A percentile compares a stretch with the other conserved stretches of the same genome.
Evolutionary conservation across 163 green algal species (phyloP).

Genomic region (Volvox carteri): DNA sequence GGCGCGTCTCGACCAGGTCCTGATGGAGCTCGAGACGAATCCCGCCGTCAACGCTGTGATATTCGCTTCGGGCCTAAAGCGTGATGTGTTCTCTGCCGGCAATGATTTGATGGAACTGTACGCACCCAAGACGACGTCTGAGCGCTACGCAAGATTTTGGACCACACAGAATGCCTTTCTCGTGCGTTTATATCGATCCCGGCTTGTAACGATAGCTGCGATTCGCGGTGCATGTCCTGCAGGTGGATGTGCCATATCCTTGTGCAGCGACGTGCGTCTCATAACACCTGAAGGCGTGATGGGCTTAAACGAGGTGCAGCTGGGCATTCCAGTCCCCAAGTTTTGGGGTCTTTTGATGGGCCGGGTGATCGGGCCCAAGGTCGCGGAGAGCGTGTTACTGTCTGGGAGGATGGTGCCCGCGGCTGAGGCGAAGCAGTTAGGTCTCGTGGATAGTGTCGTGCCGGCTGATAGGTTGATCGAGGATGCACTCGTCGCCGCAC

Average conservation of each 20-base stretch:
- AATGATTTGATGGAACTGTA: slow-evolving; percentile 89
- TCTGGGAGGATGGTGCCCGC: slow-evolving; percentile 63
- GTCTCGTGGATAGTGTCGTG: slow-evolving; percentile 75
- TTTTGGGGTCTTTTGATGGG: slow-evolving; percentile 82
- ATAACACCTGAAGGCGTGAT: slow-evolving; percentile 72
- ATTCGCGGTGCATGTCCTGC: slow-evolving; percentile 85
- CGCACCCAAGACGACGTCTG: slow-evolving; percentile 71
- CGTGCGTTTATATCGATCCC: slow-evolving; percentile 63
- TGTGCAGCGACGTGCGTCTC: slow-evolving; percentile 85
- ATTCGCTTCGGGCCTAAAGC: slow-evolving; percentile 72
- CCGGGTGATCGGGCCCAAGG: slow-evolving; percentile 61
- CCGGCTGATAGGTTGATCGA: slow-evolving; percentile 53
- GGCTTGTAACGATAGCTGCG: slow-evolving; percentile 78
- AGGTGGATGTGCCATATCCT: slow-evolving; percentile 81
- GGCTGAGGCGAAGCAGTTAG: slow-evolving; percentile 65
- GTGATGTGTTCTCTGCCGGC: slow-evolving; percentile 83
- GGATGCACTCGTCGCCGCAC: slow-evolving; percentile 39
- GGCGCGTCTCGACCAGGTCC: slow-evolving; percentile 60
- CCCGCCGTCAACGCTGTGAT: slow-evolving; percentile 65
- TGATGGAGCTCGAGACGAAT: slow-evolving; percentile 65
- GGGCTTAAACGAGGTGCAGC: slow-evolving; percentile 74
- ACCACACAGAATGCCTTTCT: slow-evolving; percentile 73
- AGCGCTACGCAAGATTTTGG: slow-evolving; percentile 66
- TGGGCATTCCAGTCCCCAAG: slow-evolving; percentile 85
- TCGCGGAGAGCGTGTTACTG: slow-evolving; percentile 72